These are phyloP conservation scores for Albatrellus ellisii DNA, from an alignment of 768 basidiomycete genomes.

Conservation along the genomic window DNA sequence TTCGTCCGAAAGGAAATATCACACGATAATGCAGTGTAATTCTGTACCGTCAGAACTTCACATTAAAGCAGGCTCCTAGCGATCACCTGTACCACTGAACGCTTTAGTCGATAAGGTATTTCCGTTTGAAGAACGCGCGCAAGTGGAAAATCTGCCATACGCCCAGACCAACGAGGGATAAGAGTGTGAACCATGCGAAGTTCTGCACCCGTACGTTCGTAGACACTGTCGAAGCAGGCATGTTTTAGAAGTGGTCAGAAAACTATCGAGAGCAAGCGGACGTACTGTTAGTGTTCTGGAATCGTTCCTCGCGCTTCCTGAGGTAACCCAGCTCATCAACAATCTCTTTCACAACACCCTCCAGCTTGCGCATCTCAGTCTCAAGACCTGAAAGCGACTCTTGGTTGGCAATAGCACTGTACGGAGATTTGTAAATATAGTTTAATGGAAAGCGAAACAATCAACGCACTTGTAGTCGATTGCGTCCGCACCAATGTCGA, in stretches of 20 bases:
- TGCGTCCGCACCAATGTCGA: constrained; percentile 97
- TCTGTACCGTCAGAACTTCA: too few relatives aligned
- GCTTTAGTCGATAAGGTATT: constrained; percentile 72
- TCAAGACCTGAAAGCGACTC: constrained; percentile 92
- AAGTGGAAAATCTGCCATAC: constrained; percentile 94
- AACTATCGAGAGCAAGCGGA: too few relatives aligned
- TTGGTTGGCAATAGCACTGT: constrained; percentile 94
- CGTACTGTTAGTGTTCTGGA: constrained; percentile 82
- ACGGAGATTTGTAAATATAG: constrained; percentile 5
- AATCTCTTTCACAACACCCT: constrained; percentile 89
- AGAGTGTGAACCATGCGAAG: constrained; percentile 83
- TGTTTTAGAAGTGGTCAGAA: too few relatives aligned
- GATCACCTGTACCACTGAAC: not conserved
- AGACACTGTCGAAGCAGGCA: constrained; percentile 43
- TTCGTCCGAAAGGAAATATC: too few relatives aligned
- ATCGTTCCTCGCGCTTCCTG: constrained; percentile 78
- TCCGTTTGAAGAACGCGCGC: constrained; percentile 90
- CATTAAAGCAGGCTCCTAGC: too few relatives aligned
- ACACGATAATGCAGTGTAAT: too few relatives aligned
- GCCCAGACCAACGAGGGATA: constrained; percentile 68
- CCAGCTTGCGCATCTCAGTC: constrained; percentile 96
- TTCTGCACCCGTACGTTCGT: constrained; percentile 86
- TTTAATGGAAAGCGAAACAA: not conserved
- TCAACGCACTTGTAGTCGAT: constrained; percentile 93
- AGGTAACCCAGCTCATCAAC: constrained; percentile 89